These are phyloP conservation scores for Bolboschoenoplectus hybrid DNA, from an alignment of 202 grass and related monocot genomes.

Conservation along the genomic window DNA sequence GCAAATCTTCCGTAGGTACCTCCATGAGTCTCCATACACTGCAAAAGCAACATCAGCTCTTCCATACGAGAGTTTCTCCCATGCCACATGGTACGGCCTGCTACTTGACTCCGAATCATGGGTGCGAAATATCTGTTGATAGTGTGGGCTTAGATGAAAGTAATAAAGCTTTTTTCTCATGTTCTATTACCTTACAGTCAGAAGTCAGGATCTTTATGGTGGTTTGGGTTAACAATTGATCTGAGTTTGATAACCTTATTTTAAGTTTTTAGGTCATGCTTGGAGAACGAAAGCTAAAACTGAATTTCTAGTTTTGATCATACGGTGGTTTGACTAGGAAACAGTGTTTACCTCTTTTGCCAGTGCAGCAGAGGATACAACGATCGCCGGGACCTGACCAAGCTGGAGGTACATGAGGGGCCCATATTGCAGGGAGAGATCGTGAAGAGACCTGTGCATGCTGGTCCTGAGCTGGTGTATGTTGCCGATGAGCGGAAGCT, in stretches of 20 bases:
- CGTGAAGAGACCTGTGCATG: conserved; percentile 47
- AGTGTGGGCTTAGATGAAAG: neutral
- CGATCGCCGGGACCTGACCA: conserved; percentile 32
- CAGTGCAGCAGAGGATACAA: conserved; percentile 39
- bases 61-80: conserved; percentile 30
- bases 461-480: conserved; percentile 54
- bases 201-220: neutral
- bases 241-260: neutral
- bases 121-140: conserved; percentile 24
- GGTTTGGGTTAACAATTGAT: neutral
- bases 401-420: conserved; percentile 49
- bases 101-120: conserved; percentile 39
- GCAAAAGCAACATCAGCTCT: conserved; percentile 40
- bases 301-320: neutral
- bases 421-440: conserved; percentile 43
- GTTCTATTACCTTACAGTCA: neutral
- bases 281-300: neutral
- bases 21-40: conserved; percentile 40
- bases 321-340: neutral
- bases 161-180: neutral
- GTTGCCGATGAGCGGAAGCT: conserved; percentile 54
- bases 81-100: conserved; percentile 7
- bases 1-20: conserved; percentile 35
- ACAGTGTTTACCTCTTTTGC: conserved; percentile 31
- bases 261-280: neutral